These are phyloP conservation scores for Botrytis hyacinthi DNA, from an alignment of 2,329 filamentous ascomycete species.

Conservation along the genomic window DNA sequence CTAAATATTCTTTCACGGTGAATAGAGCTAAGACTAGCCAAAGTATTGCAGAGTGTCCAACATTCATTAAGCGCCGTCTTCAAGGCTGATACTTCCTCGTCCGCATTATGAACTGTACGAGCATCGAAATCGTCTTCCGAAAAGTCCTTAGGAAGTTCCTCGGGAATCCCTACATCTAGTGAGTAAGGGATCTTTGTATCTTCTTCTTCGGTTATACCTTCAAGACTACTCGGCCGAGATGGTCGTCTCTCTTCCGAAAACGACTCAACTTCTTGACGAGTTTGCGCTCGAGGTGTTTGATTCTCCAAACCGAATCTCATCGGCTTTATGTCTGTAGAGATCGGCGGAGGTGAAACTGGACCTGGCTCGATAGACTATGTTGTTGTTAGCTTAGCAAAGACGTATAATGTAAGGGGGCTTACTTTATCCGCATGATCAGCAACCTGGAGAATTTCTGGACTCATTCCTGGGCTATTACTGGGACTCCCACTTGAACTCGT, in stretches of 20 bases:
- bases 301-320: conserved; percentile 64
- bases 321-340: conserved; percentile 72
- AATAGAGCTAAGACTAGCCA: conserved; percentile 79
- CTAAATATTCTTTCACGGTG: conserved; percentile 78
- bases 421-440: conserved; percentile 31
- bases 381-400: not conserved
- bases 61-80: conserved; percentile 79
- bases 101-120: conserved; percentile 45
- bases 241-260: conserved; percentile 50
- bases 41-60: conserved; percentile 90
- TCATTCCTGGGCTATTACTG: conserved; percentile 6
- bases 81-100: conserved; percentile 65
- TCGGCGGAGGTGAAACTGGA: conserved; percentile 58
- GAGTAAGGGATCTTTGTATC: conserved; percentile 28
- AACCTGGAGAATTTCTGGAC: conserved; percentile 1
- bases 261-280: conserved; percentile 68
- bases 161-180: conserved; percentile 40
- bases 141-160: conserved; percentile 43
- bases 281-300: conserved; percentile 80
- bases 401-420: not conserved
- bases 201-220: conserved; percentile 55
- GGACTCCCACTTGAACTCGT: conserved; percentile 8
- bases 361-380: conserved; percentile 33
- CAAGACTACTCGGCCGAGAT: conserved; percentile 64
- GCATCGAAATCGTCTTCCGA: conserved; percentile 48